Conservation (phyloP, 2,329 filamentous ascomycete genomes). For the Fusarium piperis region DNA sequence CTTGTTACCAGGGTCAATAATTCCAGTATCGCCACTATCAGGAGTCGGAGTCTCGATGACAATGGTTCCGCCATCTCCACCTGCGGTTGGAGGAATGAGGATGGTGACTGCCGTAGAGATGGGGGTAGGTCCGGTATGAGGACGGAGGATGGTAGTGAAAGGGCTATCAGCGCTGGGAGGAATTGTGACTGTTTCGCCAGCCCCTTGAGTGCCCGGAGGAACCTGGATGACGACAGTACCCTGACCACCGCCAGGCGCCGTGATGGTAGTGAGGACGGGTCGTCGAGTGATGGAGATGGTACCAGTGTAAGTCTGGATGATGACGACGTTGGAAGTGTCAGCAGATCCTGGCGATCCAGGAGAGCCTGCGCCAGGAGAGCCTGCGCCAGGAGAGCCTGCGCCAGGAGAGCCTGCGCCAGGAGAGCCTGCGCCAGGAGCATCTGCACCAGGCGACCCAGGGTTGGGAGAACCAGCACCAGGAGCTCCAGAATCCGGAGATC, state of each 20-base stretch:
- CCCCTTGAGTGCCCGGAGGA: constrained; percentile 17
- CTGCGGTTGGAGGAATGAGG: constrained; percentile 21
- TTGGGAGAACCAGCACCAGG: background rate
- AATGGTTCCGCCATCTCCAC: constrained; percentile 21
- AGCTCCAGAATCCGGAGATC: background rate
- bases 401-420: background rate
- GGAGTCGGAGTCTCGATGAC: constrained; percentile 26
- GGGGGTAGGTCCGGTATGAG: constrained; percentile 12
- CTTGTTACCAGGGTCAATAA: background rate
- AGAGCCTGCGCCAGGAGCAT: background rate
- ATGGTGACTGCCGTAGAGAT: constrained; percentile 27
- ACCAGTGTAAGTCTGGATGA: constrained; percentile 31
- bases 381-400: background rate
- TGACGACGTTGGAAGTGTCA: constrained; percentile 14
- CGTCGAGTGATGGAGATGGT: constrained; percentile 24
- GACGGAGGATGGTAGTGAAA: constrained; percentile 24
- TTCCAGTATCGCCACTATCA: background rate
- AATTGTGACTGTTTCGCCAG: constrained; percentile 21
- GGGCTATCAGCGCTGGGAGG: constrained; percentile 24
- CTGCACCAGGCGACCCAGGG: background rate
- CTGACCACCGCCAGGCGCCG: constrained; percentile 6
- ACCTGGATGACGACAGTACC: constrained; percentile 31
- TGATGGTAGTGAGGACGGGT: constrained; percentile 16
- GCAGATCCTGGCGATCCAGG: background rate
- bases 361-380: background rate